A percentile compares a stretch with the other conserved stretches of the same genome.
Conservation (phyloP, 2,329 filamentous ascomycete species). For the Rhynchosporium secalis region DNA sequence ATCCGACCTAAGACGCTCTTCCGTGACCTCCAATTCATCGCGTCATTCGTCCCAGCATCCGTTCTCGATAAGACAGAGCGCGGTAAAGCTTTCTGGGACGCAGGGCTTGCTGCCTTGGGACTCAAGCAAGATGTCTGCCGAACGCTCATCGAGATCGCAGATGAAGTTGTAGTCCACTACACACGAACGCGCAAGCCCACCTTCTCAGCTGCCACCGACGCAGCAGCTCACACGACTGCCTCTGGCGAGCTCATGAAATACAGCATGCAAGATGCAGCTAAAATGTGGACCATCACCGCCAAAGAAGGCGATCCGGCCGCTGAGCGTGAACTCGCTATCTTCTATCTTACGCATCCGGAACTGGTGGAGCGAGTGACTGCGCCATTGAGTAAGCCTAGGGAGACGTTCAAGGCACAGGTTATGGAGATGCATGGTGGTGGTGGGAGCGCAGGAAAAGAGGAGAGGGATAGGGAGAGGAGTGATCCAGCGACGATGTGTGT, state of each 20-base stretch:
- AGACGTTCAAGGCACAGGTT: conserved; percentile 87
- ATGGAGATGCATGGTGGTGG: conserved; percentile 66
- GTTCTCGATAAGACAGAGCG: conserved; percentile 62
- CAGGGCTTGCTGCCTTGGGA: conserved; percentile 81
- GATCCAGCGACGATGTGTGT: conserved; percentile 91
- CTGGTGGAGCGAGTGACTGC: conserved; percentile 77
- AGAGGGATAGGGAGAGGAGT: conserved; percentile 62
- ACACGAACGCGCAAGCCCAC: conserved; percentile 58
- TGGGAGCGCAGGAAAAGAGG: conserved; percentile 41
- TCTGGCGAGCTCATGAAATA: conserved; percentile 55
- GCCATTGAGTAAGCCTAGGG: conserved; percentile 78
- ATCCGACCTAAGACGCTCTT: conserved; percentile 80
- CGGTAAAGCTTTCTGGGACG: conserved; percentile 78
- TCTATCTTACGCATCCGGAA: conserved; percentile 91
- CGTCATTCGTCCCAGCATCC: conserved; percentile 61
- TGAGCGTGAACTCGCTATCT: conserved; percentile 87
- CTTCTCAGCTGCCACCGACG: conserved; percentile 20
- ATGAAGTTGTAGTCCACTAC: conserved; percentile 67
- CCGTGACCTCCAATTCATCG: conserved; percentile 76
- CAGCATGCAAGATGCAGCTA: conserved; percentile 76
- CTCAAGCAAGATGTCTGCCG: conserved; percentile 81
- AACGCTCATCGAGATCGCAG: conserved; percentile 65
- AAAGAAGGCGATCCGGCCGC: conserved; percentile 88
- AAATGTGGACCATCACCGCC: conserved; percentile 89
- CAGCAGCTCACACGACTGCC: conserved; percentile 38